Evolutionary conservation across 2,329 filamentous ascomycete species (phyloP).

Genomic region (Fusarium albidum): DNA sequence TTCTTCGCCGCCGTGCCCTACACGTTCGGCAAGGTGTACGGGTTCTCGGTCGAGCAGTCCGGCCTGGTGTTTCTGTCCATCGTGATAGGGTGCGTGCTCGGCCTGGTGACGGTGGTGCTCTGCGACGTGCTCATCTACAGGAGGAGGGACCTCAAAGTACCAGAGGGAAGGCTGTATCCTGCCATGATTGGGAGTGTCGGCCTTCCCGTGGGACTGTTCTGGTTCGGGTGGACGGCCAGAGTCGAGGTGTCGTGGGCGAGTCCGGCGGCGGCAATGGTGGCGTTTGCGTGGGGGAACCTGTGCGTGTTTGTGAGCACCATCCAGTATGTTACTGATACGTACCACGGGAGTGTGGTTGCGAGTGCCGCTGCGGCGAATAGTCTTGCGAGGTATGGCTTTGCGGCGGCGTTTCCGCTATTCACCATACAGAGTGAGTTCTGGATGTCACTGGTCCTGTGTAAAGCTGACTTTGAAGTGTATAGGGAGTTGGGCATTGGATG

Average conservation of each 20-base stretch:
- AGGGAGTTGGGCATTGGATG: constrained; percentile 53
- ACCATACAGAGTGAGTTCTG: constrained; percentile 60
- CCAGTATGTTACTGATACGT: constrained; percentile 64
- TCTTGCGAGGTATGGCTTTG: constrained; percentile 63
- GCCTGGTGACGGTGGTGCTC: constrained; percentile 49
- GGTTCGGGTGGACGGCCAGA: constrained; percentile 66
- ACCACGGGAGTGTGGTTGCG: constrained; percentile 62
- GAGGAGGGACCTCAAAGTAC: constrained; percentile 42
- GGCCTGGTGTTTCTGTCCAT: constrained; percentile 57
- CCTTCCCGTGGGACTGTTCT: constrained; percentile 63
- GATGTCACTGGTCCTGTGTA: fast-evolving
- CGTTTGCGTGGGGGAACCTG: constrained; percentile 68
- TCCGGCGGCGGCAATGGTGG: constrained; percentile 59
- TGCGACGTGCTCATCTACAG: constrained; percentile 55
- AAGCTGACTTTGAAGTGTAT: constrained; percentile 49
- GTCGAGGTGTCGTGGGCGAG: constrained; percentile 57
- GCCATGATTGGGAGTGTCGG: constrained; percentile 66
- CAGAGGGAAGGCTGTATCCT: constrained; percentile 66
- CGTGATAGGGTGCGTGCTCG: constrained; percentile 55
- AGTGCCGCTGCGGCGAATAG: constrained; percentile 68
- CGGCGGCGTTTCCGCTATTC: constrained; percentile 67
- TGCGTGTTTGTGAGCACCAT: constrained; percentile 64
- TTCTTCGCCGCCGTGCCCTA: constrained; percentile 62
- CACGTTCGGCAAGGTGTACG: constrained; percentile 55
- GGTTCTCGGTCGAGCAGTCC: constrained; percentile 52